phyloP scores from a whole-genome alignment of 176 grass and related monocot genomes.

The Saccharum spontaneum region DNA sequence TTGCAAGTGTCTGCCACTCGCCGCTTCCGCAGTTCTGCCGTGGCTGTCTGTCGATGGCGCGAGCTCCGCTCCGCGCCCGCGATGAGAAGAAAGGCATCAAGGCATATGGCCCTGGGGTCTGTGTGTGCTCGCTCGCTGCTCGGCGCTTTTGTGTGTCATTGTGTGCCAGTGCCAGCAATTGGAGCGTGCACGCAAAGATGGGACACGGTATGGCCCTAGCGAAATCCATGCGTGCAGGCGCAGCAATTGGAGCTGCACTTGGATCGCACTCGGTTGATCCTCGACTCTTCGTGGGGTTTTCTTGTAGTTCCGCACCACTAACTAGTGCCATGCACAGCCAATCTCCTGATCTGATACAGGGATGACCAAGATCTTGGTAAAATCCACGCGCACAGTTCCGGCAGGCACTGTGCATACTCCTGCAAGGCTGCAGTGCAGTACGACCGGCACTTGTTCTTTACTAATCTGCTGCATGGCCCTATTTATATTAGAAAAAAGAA shows the following conservation, averaged over 20 bases:
- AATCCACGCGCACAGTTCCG: not conserved
- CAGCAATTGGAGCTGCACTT: not conserved
- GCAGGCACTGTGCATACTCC: not conserved
- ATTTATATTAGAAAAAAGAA: too few relatives aligned
- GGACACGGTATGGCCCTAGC: not conserved
- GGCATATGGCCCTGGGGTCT: too few relatives aligned
- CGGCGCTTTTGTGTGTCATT: not conserved
- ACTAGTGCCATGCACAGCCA: not conserved
- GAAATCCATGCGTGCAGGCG: not conserved
- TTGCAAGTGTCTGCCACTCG: conserved; percentile 22
- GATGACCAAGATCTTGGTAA: conserved; percentile 19
- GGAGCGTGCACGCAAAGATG: conserved; percentile 31
- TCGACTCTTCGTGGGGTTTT: not conserved
- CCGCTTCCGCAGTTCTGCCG: not conserved
- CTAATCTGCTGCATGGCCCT: not conserved
- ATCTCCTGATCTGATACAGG: conserved; percentile 11
- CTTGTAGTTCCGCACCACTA: not conserved
- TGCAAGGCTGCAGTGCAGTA: not conserved
- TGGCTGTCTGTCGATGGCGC: not conserved
- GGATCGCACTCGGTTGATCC: not conserved
- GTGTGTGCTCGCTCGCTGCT: too few relatives aligned
- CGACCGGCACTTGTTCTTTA: not conserved
- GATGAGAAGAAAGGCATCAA: not conserved
- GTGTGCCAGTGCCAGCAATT: not conserved
- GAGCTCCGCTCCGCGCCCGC: not conserved